Evolutionary conservation across 106 monocot genomes (phyloP).

Genomic region (Allium fistulosum): DNA sequence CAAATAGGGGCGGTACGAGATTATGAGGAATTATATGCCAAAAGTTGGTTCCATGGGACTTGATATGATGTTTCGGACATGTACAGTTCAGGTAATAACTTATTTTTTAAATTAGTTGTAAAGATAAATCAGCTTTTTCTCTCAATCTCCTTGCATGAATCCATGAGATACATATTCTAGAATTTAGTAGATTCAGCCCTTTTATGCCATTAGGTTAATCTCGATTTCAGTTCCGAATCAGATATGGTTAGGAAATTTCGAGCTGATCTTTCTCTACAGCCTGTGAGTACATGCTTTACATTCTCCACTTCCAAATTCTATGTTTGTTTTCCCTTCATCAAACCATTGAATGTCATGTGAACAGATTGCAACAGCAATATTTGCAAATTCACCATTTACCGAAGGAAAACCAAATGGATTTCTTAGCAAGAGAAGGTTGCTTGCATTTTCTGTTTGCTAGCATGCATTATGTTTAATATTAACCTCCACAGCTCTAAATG

Average conservation of each 20-base stretch:
- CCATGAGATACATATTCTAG: too few relatives aligned
- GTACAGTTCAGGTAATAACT: constrained; percentile 83
- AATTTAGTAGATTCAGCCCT: too few relatives aligned
- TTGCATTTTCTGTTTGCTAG: too few relatives aligned
- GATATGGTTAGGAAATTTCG: constrained; percentile 99
- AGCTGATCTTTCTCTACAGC: constrained; percentile 86
- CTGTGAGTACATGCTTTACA: constrained; percentile 40
- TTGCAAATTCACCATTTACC: constrained; percentile 98
- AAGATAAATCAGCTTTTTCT: neutral
- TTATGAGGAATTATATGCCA: constrained; percentile 98
- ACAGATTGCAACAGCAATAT: constrained; percentile 96
- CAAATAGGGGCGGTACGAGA: constrained; percentile 88
- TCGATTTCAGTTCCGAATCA: constrained; percentile 93
- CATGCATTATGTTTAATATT: too few relatives aligned
- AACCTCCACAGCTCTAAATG: too few relatives aligned
- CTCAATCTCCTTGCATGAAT: neutral
- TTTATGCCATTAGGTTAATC: constrained; percentile 65
- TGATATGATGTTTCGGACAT: constrained; percentile 98
- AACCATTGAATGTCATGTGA: constrained; percentile 1
- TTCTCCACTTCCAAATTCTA: neutral
- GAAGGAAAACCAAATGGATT: constrained; percentile 97
- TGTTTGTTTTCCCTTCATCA: neutral
- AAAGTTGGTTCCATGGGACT: constrained; percentile 98
- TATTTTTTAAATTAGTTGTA: neutral
- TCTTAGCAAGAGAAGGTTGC: constrained; percentile 94